Evolutionary conservation across 2,329 filamentous ascomycete species (phyloP), one percentile per base, ranked within the genome.

Genomic region (Chaetomium globosum): DNA sequence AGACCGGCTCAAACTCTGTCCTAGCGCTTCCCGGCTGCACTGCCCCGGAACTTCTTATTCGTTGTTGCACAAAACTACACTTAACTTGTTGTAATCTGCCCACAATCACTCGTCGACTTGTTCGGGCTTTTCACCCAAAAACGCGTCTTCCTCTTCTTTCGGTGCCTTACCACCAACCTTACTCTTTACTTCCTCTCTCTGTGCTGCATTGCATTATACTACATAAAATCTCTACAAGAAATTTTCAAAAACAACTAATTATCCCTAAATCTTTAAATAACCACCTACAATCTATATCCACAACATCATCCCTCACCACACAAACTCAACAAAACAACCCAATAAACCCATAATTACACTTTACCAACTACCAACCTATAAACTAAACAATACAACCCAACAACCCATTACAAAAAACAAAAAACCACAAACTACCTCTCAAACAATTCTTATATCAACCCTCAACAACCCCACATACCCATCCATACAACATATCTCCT

Each of bases 391-490:
- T n/a, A n/a, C n/a, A n/a, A n/a, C n/a, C n/a, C n/a, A n/a, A n/a
- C n/a, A n/a, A n/a, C n/a, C n/a, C n/a, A n/a, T n/a, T n/a, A n/a
- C 36, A 43, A 43, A 13, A 19, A 19, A 12, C 59, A 23, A 66
- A 31, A 65, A 16, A 13, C 16, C 55, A 58, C 51, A 39, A 39
- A 30, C 57, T 49, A 58, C 46, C 59, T 56, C 31, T 53, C 62
- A 13, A 13, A 30, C 55, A 55, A 53, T 19, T 43, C 39, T 43
- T 43, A 16, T 55, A 28, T 43, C 49, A 56, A 48, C 62, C 62
- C 57, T 69, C 58, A 63, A 65, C 65, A 65, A 65, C 67, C 39
- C 39, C 36, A 19, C 55, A 59, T 65, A 36, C 49, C 48, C 21
- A 31, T 61, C 54, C 54, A n/a, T 31, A 55, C 52, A 51, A 4